These are phyloP conservation scores for Chloranthus sessilifolius DNA, from an alignment of 164 flowering plant genomes.

Conservation along the genomic window DNA sequence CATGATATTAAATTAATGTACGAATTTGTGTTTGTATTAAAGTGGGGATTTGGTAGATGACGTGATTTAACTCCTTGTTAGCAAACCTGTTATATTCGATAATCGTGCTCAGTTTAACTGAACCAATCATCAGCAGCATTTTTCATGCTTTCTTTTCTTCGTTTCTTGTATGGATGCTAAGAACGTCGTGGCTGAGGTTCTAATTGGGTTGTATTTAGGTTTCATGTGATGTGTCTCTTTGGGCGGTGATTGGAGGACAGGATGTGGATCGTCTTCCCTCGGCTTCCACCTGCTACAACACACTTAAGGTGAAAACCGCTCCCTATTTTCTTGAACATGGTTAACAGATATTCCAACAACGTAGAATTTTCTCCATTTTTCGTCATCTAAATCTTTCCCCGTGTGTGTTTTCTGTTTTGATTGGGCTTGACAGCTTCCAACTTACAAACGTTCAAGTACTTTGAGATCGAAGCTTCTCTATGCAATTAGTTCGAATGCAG, in stretches of 20 bases:
- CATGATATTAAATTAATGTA: too few species aligned
- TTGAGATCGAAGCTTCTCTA: conserved; percentile 85
- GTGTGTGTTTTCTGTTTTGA: not conserved
- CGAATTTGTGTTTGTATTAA: too few species aligned
- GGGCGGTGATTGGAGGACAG: conserved; percentile 90
- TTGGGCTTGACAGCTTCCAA: conserved; percentile 64
- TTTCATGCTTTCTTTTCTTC: not conserved
- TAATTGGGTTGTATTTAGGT: conserved; percentile 37
- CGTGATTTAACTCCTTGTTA: too few species aligned
- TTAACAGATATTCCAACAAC: too few species aligned
- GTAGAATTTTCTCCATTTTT: too few species aligned
- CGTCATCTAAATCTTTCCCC: not conserved
- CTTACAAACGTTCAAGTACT: conserved; percentile 80
- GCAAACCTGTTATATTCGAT: too few species aligned
- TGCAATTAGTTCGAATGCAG: conserved; percentile 93
- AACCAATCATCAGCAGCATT: too few species aligned
- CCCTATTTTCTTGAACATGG: too few species aligned
- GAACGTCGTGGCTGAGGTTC: too few species aligned
- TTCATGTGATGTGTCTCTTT: conserved; percentile 73
- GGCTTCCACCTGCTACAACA: conserved; percentile 98
- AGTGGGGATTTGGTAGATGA: too few species aligned
- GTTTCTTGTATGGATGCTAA: too few species aligned
- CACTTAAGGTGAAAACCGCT: conserved; percentile 66
- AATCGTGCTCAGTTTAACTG: too few species aligned
- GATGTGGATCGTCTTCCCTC: conserved; percentile 98